phyloP scores from a whole-genome alignment of 1,139 yeast species.

The Blastobotrys petasosporus region DNA sequence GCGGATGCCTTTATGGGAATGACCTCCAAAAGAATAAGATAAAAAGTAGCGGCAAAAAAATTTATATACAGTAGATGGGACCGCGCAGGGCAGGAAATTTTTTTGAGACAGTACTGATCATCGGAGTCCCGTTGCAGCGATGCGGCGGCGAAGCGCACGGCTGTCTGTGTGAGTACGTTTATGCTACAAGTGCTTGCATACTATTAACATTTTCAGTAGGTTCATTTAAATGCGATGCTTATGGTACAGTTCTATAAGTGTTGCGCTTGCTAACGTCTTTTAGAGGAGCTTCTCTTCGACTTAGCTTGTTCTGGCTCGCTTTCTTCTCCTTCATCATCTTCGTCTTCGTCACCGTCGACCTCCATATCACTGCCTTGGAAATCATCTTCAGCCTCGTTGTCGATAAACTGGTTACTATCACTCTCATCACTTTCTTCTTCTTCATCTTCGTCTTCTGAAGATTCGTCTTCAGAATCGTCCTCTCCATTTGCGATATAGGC shows the following conservation, averaged over 20 bases:
- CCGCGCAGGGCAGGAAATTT: too few relatives aligned
- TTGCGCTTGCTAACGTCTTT: too few relatives aligned
- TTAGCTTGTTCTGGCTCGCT: slow-evolving; percentile 24
- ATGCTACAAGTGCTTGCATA: neutral
- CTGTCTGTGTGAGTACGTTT: neutral
- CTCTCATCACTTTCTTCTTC: slow-evolving; percentile 32
- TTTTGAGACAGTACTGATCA: too few relatives aligned
- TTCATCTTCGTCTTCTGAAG: slow-evolving; percentile 35
- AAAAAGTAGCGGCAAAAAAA: slow-evolving; percentile 6
- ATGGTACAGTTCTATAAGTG: too few relatives aligned
- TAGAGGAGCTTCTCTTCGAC: slow-evolving; percentile 10
- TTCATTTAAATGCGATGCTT: neutral
- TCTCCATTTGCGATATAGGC: slow-evolving; percentile 42
- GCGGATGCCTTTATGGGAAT: slow-evolving; percentile 4
- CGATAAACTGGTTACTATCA: slow-evolving; percentile 18
- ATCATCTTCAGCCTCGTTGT: slow-evolving; percentile 25
- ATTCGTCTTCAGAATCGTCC: slow-evolving; percentile 38
- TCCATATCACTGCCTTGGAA: slow-evolving; percentile 25
- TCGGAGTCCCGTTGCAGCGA: neutral
- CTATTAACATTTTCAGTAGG: neutral
- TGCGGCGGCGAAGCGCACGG: neutral
- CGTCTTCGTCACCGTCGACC: slow-evolving; percentile 21
- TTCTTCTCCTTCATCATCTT: slow-evolving; percentile 25
- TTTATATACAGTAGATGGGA: neutral
- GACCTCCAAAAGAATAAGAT: slow-evolving; percentile 12